phyloP scores from a whole-genome alignment of 2,329 filamentous ascomycete genomes.

The Penicillium sp. region DNA sequence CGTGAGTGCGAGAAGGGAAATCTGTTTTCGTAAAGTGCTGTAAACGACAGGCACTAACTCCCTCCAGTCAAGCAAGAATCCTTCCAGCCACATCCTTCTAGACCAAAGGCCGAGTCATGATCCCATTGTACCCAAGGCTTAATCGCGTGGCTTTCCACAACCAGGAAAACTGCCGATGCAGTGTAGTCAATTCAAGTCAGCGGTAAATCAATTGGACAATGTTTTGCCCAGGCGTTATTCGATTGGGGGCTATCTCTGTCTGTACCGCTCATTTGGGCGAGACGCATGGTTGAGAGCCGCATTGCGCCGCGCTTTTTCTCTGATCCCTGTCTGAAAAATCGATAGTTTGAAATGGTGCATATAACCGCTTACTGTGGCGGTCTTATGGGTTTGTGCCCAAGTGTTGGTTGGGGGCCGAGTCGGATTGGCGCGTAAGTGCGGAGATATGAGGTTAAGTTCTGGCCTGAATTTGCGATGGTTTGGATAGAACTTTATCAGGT shows the following conservation, averaged over 20 bases:
- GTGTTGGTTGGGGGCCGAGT: constrained; percentile 1
- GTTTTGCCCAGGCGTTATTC: not conserved
- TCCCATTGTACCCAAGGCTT: not conserved
- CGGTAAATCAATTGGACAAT: not conserved
- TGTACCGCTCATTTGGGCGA: not conserved
- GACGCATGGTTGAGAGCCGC: not conserved
- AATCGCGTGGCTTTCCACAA: not conserved
- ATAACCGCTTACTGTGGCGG: not conserved
- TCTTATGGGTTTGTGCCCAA: not conserved
- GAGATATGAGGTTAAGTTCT: constrained; percentile 3
- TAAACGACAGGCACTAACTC: not conserved
- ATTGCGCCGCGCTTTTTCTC: not conserved
- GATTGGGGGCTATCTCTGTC: not conserved
- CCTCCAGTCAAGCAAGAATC: not conserved
- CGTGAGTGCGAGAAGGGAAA: too few species aligned
- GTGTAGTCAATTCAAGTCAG: not conserved
- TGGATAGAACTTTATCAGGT: too few species aligned
- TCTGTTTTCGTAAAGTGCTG: too few species aligned
- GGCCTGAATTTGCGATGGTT: not conserved
- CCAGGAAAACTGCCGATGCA: not conserved
- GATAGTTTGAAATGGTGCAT: not conserved
- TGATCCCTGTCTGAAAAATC: not conserved
- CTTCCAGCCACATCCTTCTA: not conserved
- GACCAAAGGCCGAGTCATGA: not conserved
- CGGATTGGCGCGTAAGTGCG: constrained; percentile 3